These are phyloP conservation scores for Eimeria acervulina DNA, from an alignment of 169 alveolate genomes.

Conservation along the genomic window DNA sequence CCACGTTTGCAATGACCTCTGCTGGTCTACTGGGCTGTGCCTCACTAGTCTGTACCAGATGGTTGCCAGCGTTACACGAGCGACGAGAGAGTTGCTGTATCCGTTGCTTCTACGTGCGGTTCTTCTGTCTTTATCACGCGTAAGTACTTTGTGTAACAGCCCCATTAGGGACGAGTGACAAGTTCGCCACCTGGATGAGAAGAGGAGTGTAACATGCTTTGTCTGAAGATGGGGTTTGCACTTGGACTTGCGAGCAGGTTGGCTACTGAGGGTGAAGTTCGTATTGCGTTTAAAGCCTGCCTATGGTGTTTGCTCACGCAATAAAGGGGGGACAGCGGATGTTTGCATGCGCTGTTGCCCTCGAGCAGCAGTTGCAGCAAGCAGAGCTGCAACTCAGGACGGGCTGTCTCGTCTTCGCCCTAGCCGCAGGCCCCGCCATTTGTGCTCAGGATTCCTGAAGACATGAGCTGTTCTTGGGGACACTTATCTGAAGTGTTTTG, in stretches of 20 bases:
- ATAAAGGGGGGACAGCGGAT: not conserved
- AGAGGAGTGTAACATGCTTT: not conserved
- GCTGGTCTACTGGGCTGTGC: not conserved
- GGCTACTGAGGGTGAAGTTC: not conserved
- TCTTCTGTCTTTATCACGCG: not conserved
- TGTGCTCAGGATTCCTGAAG: not conserved
- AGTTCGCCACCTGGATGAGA: not conserved
- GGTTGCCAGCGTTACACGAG: not conserved
- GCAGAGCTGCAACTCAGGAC: not conserved
- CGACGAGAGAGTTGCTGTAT: not conserved
- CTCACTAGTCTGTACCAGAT: not conserved
- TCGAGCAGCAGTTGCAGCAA: not conserved
- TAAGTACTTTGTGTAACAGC: not conserved
- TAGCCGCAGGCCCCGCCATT: not conserved
- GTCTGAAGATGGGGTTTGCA: not conserved
- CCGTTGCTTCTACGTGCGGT: not conserved
- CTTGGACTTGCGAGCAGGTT: not conserved
- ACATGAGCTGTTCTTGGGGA: not conserved
- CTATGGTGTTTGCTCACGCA: not conserved
- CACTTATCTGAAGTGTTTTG: not conserved
- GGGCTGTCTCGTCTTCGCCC: not conserved
- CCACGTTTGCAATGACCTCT: not conserved
- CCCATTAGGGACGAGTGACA: not conserved
- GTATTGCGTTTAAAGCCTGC: not conserved
- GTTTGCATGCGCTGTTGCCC: not conserved